Evolutionary conservation across 2,329 filamentous ascomycete species (phyloP).

Genomic region (Claviceps pusilla): DNA sequence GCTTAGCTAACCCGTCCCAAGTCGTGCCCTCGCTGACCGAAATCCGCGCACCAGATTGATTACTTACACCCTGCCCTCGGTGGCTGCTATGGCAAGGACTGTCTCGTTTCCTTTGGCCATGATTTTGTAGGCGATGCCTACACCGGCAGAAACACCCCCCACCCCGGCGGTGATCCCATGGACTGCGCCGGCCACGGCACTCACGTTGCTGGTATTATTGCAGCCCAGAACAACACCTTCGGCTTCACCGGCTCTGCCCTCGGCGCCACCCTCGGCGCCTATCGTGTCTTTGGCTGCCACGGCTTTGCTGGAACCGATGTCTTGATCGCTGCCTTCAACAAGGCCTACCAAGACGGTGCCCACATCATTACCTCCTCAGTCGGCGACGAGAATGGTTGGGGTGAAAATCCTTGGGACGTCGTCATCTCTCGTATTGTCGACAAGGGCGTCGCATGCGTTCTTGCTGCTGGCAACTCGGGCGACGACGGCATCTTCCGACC

Average conservation of each 20-base stretch:
- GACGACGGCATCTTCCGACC: constrained; percentile 32
- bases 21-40: too few relatives aligned
- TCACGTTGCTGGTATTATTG: constrained; percentile 48
- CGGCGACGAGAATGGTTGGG: constrained; percentile 36
- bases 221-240: constrained; percentile 36
- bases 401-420: constrained; percentile 34
- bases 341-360: constrained; percentile 44
- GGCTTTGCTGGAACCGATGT: constrained; percentile 39
- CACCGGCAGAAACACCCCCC: constrained; percentile 22
- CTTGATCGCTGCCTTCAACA: constrained; percentile 43
- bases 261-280: constrained; percentile 39
- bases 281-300: constrained; percentile 41
- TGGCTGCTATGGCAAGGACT: constrained; percentile 46
- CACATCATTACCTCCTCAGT: constrained; percentile 43
- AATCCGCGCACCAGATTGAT: constrained; percentile 31
- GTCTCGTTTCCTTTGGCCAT: constrained; percentile 40
- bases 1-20: neutral
- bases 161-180: constrained; percentile 36
- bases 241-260: constrained; percentile 44
- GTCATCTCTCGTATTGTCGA: constrained; percentile 37
- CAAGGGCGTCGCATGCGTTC: constrained; percentile 35
- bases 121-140: constrained; percentile 44
- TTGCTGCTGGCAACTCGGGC: constrained; percentile 39
- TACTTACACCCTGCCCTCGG: constrained; percentile 49
- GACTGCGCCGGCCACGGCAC: constrained; percentile 46